Percentiles rank a stretch among this genome's conserved stretches.
Evolutionary conservation across 768 basidiomycete species (phyloP).

Genomic region (Terana coerulea): DNA sequence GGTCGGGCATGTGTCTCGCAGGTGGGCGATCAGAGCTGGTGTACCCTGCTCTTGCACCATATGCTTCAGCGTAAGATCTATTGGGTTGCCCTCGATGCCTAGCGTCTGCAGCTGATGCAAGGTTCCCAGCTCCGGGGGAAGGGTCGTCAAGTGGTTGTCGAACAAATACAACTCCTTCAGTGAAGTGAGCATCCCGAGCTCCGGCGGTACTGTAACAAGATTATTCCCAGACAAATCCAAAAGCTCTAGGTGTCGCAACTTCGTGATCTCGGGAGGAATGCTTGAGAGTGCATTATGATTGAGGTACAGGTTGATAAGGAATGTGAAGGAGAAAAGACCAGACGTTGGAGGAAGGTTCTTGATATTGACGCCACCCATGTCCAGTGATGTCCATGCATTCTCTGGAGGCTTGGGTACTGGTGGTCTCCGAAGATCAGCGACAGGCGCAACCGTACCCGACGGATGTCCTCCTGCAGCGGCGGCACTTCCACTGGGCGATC

Average conservation of each 20-base stretch:
- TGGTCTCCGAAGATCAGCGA: slow-evolving; percentile 62
- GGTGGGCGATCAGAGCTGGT: slow-evolving; percentile 75
- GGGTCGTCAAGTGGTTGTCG: slow-evolving; percentile 85
- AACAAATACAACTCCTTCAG: slow-evolving; percentile 93
- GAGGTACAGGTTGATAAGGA: slow-evolving; percentile 91
- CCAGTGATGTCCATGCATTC: slow-evolving; percentile 85
- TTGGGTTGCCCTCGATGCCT: slow-evolving; percentile 96
- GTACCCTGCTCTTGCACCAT: slow-evolving; percentile 97
- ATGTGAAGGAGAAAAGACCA: slow-evolving; percentile 81
- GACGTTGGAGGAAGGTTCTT: slow-evolving; percentile 82
- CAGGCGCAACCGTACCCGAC: slow-evolving; percentile 72
- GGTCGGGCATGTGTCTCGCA: slow-evolving; percentile 91
- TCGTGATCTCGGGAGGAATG: slow-evolving; percentile 80
- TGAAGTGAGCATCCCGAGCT: slow-evolving; percentile 86
- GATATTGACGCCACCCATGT: slow-evolving; percentile 94
- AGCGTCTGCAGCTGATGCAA: slow-evolving; percentile 90
- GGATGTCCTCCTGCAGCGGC: slow-evolving; percentile 57
- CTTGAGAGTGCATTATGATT: slow-evolving; percentile 86
- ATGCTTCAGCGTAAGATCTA: slow-evolving; percentile 70
- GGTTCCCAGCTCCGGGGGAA: slow-evolving; percentile 86
- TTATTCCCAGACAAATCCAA: slow-evolving; percentile 92
- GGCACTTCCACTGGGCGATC: slow-evolving; percentile 32
- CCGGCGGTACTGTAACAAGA: slow-evolving; percentile 72
- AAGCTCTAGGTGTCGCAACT: slow-evolving; percentile 79
- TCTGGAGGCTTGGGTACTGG: slow-evolving; percentile 62